Evolutionary conservation across 139 green algal genomes (phyloP), one percentile per base, ranked within the genome.

Genomic region (Chlorella sp.): DNA sequence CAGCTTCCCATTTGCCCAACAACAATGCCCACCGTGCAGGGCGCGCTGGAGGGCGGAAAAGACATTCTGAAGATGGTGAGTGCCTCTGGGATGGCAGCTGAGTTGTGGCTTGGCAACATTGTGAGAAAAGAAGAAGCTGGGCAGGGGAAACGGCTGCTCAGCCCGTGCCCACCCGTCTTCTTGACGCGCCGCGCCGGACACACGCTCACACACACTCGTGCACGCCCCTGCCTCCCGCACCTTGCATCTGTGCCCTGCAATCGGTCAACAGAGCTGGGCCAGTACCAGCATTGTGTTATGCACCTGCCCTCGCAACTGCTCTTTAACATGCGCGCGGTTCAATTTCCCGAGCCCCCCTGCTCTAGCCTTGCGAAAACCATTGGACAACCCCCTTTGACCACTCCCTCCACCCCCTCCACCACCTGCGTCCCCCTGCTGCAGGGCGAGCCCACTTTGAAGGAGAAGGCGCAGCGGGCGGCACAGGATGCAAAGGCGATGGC

Each of bases 401-500:
- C 9, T 26, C n/a, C 75, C n/a, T 32, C 34, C 21, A 14, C 19
- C 12, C 15, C 3, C 28, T 42, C 15, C 5, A 81, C 75, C 24
- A 24, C n/a, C 48, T 57, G 48, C 48, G 7, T 57, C 5, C 48
- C 48, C 28, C 39, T 30, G 30, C 21, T 42, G 57, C 57, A 86
- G 86, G 75, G 48, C 24, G 39, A 60, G 32, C 86, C 64, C 37
- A 68, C 32, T 15, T 30, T 85, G 26, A 87, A 42, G 53, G 79
- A 81, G 39, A 71, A 82, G 66, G 80, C 78, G 16, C n/a, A 34
- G 66, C 12, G 18, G n/a, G 71, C 75, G n/a, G 64, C 53, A 2
- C 75, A 28, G 9, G 77, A 83, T 34, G 85, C 85, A 34, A 89
- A 53, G 60, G 68, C 78, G 36, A 73, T 85, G 81, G 71, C 71